Base-by-base conservation (phyloP, 306 rosid genomes). In the Oxytropis ochrocephala region DNA sequence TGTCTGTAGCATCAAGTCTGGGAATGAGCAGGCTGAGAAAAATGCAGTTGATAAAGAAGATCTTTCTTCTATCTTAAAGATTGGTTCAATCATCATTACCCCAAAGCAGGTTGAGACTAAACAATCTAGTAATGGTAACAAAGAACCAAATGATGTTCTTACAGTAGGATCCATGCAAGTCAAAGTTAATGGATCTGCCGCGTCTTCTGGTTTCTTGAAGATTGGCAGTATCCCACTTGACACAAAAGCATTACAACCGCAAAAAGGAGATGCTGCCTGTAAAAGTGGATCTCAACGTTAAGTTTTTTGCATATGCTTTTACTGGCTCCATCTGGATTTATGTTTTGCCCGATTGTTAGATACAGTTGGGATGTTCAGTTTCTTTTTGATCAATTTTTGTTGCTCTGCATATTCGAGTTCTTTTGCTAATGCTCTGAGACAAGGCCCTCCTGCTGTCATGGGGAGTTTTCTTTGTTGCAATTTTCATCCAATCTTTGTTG, bases 151-250 rank as follows among this genome's bases (percentile, higher is more conserved):
- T 46, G 87, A 84, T 56, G 81, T 87, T 78, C 80, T 88, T 61
- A 91, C 86, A 14, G 90, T 86, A 1, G 97, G 95, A 50, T 83
- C 97, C 21, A 72, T 88, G 75, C 85, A 87, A n/a, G 78, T 88
- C 14, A 85, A 82, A 74, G 83, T 86, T 48, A 78, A 83, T 49
- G 92, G 90, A 17, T 68, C 67, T 50, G 30, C 77, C 1, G 80
- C 71, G 60, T 69, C 84, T 13, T 71, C 77, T 55, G 79, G 89
- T 42, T 55, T 79, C 63, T 75, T 88, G 69, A 91, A 88, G 18
- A 86, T 88, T 57, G 97, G 97, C 64, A 91, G 89, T 6, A 86
- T 84, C 74, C 90, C 83, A n/a, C 85, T 85, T 27, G 89, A 86
- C 75, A 84, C 87, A 11, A 79, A 72, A 75, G 84, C 85, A 1